Conservation (phyloP, 176 grass and related monocot species). For the Musa acuminata region DNA sequence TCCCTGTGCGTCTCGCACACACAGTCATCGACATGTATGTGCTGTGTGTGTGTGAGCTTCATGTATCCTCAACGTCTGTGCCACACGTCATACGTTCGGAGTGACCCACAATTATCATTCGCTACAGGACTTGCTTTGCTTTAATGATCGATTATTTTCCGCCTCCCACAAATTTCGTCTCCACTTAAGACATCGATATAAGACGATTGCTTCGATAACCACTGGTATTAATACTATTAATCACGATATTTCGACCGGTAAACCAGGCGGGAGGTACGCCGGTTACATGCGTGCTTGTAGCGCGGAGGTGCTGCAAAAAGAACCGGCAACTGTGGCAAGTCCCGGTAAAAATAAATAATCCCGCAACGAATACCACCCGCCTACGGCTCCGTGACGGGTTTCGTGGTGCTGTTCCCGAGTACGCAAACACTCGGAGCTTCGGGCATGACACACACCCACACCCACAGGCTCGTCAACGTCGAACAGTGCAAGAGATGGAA, state of each 20-base stretch:
- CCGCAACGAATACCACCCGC: neutral
- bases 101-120: conserved; percentile 8
- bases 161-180: neutral
- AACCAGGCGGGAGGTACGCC: neutral
- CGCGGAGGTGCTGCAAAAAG: conserved; percentile 4
- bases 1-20: neutral
- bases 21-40: too few relatives aligned
- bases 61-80: conserved; percentile 9
- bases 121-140: neutral
- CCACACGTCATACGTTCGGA: conserved; percentile 29
- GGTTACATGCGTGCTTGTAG: neutral
- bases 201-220: neutral
- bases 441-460: too few relatives aligned
- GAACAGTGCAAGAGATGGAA: neutral
- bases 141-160: conserved; percentile 1
- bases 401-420: neutral
- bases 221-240: neutral
- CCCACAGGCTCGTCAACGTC: neutral
- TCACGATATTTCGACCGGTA: neutral
- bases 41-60: neutral
- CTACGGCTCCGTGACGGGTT: neutral
- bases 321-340: conserved; percentile 7
- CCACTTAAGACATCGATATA: neutral
- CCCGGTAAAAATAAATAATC: conserved; percentile 14
- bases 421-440: neutral